Conservation (phyloP, 805 yeast genomes). For the Dipodascus albidus region DNA sequence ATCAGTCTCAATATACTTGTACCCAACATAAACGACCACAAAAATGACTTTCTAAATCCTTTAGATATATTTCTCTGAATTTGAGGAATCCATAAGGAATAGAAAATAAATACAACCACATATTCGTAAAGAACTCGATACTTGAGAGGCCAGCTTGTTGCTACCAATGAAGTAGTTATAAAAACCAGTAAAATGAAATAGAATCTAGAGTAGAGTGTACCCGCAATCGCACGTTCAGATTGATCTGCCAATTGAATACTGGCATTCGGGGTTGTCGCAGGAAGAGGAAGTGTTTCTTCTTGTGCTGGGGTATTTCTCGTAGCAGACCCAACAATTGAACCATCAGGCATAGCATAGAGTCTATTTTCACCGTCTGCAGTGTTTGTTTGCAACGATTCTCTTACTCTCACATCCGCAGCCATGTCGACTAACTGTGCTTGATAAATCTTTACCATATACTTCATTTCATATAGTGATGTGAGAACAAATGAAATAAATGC, state of each 20-base stretch:
- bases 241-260: slow-evolving; percentile 20
- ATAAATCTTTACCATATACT: slow-evolving; percentile 57
- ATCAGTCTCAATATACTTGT: slow-evolving; percentile 48
- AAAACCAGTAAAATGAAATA: slow-evolving; percentile 42
- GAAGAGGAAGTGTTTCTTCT: slow-evolving; percentile 7
- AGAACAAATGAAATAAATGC: slow-evolving; percentile 59
- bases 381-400: slow-evolving; percentile 41
- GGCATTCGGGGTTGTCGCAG: slow-evolving; percentile 18
- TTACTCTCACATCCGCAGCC: slow-evolving; percentile 30
- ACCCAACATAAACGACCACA: slow-evolving; percentile 68
- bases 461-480: slow-evolving; percentile 63
- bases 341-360: slow-evolving; percentile 20
- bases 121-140: slow-evolving; percentile 50
- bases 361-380: slow-evolving; percentile 5
- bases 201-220: slow-evolving; percentile 47
- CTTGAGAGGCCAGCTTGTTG: slow-evolving; percentile 50
- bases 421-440: slow-evolving; percentile 43
- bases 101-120: slow-evolving; percentile 36
- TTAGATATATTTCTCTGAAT: slow-evolving; percentile 63
- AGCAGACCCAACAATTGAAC: slow-evolving; percentile 6
- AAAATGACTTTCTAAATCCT: slow-evolving; percentile 54
- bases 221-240: slow-evolving; percentile 45
- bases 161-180: slow-evolving; percentile 45
- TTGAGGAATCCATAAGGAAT: slow-evolving; percentile 85
- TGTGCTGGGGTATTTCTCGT: not conserved